These are phyloP conservation scores for Odontarrhena argentea DNA, from an alignment of 345 rosid genomes.

Conservation along the genomic window DNA sequence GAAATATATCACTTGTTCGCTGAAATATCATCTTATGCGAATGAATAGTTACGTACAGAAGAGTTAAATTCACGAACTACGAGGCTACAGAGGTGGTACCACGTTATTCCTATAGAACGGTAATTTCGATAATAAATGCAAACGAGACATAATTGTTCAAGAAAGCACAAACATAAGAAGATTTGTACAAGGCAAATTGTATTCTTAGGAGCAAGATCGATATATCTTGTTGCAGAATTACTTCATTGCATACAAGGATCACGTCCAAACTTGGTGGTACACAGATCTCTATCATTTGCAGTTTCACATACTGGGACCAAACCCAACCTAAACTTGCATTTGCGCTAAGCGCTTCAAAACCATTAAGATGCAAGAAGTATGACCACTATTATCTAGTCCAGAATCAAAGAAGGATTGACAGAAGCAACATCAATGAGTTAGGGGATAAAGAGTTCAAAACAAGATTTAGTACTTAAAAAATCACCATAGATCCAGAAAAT, in stretches of 20 bases:
- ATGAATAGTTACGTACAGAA: neutral
- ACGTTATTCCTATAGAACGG: neutral
- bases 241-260: neutral
- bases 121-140: neutral
- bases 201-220: neutral
- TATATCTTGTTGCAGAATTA: neutral
- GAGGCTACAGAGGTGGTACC: conserved; percentile 7
- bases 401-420: neutral
- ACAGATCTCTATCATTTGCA: neutral
- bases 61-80: neutral
- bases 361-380: conserved; percentile 12
- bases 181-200: conserved; percentile 8
- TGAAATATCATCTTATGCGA: neutral
- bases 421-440: neutral
- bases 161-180: neutral
- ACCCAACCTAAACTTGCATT: conserved; percentile 1
- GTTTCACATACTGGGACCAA: neutral
- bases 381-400: neutral
- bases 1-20: neutral
- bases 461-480: neutral
- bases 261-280: conserved; percentile 6
- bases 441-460: neutral
- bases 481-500: too few species aligned
- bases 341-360: neutral
- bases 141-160: neutral